Base-by-base conservation (phyloP, 75 land plant species). In the Selaginella moellendorffii region DNA sequence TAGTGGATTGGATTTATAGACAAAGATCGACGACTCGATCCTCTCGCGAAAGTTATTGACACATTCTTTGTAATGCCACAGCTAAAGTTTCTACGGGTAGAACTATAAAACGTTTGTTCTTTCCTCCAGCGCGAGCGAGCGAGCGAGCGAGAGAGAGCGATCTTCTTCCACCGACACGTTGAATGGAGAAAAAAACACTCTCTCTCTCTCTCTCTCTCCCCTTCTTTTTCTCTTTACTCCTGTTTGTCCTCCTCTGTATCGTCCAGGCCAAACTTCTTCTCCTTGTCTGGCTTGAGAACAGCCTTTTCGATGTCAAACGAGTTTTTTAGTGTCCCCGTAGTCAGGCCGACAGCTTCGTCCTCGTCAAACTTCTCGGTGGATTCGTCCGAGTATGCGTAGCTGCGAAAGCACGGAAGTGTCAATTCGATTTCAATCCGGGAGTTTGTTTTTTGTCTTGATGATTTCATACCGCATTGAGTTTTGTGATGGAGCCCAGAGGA, bases 401-500 rank as follows among this genome's bases (percentile, higher is more conserved):
- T 70, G 69, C 27, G 42, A 24, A 2, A 2, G 22, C 10, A 24
- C 27, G 26, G 1, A 2, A 62, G 8, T 2, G n/a, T n/a, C 63
- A 62, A 8, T 58, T 17, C 10, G 10, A 58, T 14, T 8, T 12
- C 12, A 17, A 17, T 21, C 20, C 60, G 10, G 60, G 8, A 14
- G 60, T 8, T 58, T 10, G 51, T 10, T 8, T 8, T 12, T 12
- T 21, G 9, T 14, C 9, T 17, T 8, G 60, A 58, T 8, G 31
- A 0, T 2, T 2, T 10, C 60, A 51, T 54, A 85, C 85, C 85
- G 61, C 24, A 78, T 77, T 54, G 78, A 80, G 54, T 79, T 85
- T 12, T 77, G 71, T 12, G 87, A 85, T 30, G 87, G 87, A 28
- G 78, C 80, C 82, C 82, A 85, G 1, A 85, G 66, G 54, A 77